Conservation (phyloP, 257 asterid species). For the Capsicum pubescens region DNA sequence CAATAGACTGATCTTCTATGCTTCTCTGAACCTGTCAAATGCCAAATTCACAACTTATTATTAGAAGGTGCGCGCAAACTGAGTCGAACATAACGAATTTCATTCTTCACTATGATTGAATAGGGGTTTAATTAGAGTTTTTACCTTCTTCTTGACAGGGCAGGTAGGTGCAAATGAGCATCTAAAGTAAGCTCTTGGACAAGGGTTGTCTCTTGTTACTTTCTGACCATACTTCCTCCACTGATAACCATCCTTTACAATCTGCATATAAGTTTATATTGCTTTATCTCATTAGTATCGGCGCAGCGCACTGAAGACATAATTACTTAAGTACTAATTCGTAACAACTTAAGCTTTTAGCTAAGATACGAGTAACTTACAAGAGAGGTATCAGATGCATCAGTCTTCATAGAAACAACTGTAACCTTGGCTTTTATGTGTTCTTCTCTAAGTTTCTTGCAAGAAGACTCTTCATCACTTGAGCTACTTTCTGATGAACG, state of each 20-base stretch:
- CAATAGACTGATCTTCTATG: slow-evolving; percentile 67
- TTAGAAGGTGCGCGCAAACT: neutral
- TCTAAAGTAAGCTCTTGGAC: slow-evolving; percentile 94
- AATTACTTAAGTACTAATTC: neutral
- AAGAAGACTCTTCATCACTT: slow-evolving; percentile 70
- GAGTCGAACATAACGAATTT: neutral
- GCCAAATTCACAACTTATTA: slow-evolving; percentile 25
- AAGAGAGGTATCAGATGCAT: slow-evolving; percentile 85
- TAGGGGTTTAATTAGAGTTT: neutral
- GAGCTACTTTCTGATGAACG: slow-evolving; percentile 71
- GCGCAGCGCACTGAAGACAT: neutral
- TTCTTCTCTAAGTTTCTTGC: slow-evolving; percentile 61
- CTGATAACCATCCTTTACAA: slow-evolving; percentile 88
- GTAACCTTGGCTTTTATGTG: slow-evolving; percentile 66
- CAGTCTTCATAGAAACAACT: slow-evolving; percentile 57
- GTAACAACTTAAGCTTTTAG: neutral
- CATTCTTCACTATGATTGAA: neutral
- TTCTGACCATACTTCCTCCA: slow-evolving; percentile 99
- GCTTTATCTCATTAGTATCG: neutral
- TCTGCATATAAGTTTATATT: slow-evolving; percentile 45
- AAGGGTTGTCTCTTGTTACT: slow-evolving; percentile 93
- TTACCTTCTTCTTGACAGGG: slow-evolving; percentile 95
- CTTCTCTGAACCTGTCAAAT: slow-evolving; percentile 54
- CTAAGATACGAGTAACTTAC: slow-evolving; percentile 47
- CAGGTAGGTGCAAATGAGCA: slow-evolving; percentile 94